These are phyloP conservation scores for Pisolithus marmoratus DNA, from an alignment of 768 basidiomycete genomes.

Conservation along the genomic window DNA sequence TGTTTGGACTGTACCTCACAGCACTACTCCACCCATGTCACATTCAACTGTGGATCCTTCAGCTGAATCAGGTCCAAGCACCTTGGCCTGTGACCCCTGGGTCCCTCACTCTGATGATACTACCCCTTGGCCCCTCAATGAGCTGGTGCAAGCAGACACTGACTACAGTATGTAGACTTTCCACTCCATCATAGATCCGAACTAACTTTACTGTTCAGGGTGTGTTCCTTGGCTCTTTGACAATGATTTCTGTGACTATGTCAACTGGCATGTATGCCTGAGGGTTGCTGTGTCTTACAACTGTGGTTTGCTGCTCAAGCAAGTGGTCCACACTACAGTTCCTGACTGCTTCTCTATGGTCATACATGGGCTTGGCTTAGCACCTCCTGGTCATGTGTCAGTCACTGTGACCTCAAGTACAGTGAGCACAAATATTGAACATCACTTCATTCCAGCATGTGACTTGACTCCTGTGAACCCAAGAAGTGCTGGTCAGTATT, in stretches of 20 bases:
- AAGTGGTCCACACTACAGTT: background rate
- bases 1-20: background rate
- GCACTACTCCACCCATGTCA: background rate
- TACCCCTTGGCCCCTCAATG: too few species aligned
- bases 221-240: background rate
- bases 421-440: background rate
- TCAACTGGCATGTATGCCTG: background rate
- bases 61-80: background rate
- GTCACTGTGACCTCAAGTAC: background rate
- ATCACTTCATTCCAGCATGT: background rate
- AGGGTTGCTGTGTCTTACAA: background rate
- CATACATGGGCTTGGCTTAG: background rate
- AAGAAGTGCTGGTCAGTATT: background rate
- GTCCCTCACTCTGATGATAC: too few species aligned
- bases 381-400: background rate
- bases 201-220: background rate
- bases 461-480: background rate
- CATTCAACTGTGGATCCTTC: background rate
- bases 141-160: too few species aligned
- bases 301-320: background rate
- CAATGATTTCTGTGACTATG: background rate
- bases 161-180: too few species aligned
- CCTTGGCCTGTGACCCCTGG: too few species aligned
- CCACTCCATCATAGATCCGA: background rate
- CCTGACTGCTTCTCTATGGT: background rate